These are phyloP conservation scores for Penicillium cosmopolitanum DNA, from an alignment of 495 filamentous ascomycete species.

Conservation along the genomic window DNA sequence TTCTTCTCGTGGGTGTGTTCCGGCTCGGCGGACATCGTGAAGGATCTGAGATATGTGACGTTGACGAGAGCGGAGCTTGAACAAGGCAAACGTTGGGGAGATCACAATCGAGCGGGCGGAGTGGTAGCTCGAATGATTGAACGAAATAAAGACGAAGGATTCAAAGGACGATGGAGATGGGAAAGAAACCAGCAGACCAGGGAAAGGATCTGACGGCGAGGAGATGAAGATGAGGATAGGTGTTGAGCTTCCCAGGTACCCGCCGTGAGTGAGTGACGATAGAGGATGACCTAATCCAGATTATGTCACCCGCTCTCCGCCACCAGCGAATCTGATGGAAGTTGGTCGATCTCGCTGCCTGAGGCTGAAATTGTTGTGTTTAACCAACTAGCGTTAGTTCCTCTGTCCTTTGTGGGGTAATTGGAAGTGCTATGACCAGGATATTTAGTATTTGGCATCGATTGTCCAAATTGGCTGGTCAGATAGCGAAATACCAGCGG, in stretches of 20 bases:
- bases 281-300: slow-evolving; percentile 46
- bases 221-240: slow-evolving; percentile 23
- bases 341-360: slow-evolving; percentile 41
- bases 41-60: slow-evolving; percentile 30
- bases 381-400: no score
- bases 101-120: slow-evolving; percentile 17
- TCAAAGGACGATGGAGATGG: slow-evolving; percentile 23
- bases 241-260: slow-evolving; percentile 44
- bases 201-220: slow-evolving; percentile 23
- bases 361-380: not conserved
- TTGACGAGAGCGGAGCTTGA: slow-evolving; percentile 31
- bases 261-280: slow-evolving; percentile 40
- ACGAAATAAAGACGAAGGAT: slow-evolving; percentile 4
- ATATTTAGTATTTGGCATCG: no score
- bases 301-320: slow-evolving; percentile 34
- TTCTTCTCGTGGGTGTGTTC: slow-evolving; percentile 76
- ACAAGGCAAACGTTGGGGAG: slow-evolving; percentile 20
- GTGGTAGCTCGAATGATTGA: slow-evolving; percentile 7
- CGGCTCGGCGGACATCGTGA: slow-evolving; percentile 56
- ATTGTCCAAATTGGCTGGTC: no score
- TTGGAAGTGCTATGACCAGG: no score
- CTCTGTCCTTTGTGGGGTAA: no score
- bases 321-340: slow-evolving; percentile 50
- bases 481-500: no score
- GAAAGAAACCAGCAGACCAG: slow-evolving; percentile 23